Evolutionary conservation across 2,329 filamentous ascomycete species (phyloP), one percentile per base, ranked within the genome.

Genomic region (Sporothrix pseudoabietina): DNA sequence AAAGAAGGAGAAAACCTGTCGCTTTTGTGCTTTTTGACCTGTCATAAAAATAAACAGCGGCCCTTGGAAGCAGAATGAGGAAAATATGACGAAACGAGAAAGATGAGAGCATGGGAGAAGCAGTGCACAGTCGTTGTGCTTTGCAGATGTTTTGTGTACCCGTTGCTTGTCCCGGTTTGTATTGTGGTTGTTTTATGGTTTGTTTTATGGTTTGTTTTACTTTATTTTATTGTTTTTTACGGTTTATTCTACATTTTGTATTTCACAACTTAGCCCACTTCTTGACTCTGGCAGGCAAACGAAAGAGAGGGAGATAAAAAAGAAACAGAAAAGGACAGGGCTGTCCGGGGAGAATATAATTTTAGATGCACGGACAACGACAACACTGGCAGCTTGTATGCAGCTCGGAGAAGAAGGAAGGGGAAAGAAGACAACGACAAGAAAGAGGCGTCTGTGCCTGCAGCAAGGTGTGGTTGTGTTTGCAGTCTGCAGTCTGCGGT

Each of bases 81-180:
- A 26, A 26, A 26, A 26, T 44, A 47, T 47, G 41, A 47, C 6
- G 26, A 69, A 69, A 69, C 22, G 41, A n/a, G 19, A 32, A 68
- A 44, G 39, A 2, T 26, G 65, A 69, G 52, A 63, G 19, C 19
- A 57, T 5, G 39, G 35, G 22, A 68, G 63, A 26, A 66, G 52
- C 41, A 69, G 65, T 69, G 47, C 47, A 10, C 47, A 41, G 35
- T 52, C 16, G 47, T 69, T 59, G 44, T 69, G 44, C 65, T 49
- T 69, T 69, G 65, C 65, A 69, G 65, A 32, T 66, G 22, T 7
- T 69, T 69, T 69, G 65, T 69, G 26, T 26, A 12, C 41, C 41
- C 41, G 41, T 66, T 30, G 39, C 41, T 47, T 66, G 61, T 16
- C 22, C n/a, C 26, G 26, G 26, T 26, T 26, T 26, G 26, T 26